Percentiles rank a stretch among this genome's conserved stretches.
Conservation (phyloP, 1,139 yeast species). For the Saccharomycopsis crataegensis region DNA sequence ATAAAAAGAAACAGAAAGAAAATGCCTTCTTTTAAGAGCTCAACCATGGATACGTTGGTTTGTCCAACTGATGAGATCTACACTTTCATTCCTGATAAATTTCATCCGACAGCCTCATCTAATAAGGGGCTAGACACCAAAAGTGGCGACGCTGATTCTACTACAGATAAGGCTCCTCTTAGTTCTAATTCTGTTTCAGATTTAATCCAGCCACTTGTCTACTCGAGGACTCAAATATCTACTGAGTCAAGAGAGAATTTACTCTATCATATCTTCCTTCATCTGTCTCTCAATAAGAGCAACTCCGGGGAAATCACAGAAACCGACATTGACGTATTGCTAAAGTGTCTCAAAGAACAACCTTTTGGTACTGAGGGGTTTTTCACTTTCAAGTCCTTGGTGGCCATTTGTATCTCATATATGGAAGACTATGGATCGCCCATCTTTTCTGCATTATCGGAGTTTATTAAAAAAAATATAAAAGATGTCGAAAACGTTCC, state of each 20-base stretch:
- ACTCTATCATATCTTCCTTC: constrained; percentile 1
- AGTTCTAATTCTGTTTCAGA: background rate
- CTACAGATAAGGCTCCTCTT: background rate
- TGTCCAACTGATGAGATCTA: constrained; percentile 8
- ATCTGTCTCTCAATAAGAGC: background rate
- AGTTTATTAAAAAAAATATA: background rate
- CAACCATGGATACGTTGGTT: background rate
- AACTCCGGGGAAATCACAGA: background rate
- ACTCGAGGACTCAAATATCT: constrained; percentile 9
- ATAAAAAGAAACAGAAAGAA: background rate
- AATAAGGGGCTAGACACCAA: too few species aligned
- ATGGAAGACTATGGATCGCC: constrained; percentile 7
- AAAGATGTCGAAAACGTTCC: background rate
- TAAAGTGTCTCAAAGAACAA: constrained; percentile 4
- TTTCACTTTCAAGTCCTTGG: constrained; percentile 12
- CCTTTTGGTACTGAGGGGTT: constrained; percentile 8
- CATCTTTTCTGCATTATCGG: background rate
- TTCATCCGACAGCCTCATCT: too few species aligned
- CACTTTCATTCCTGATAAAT: constrained; percentile 3
- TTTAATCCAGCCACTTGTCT: background rate
- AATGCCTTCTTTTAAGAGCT: constrained; percentile 6
- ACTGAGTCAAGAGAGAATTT: constrained; percentile 9
- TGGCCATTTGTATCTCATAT: constrained; percentile 1
- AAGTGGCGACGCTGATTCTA: too few species aligned
- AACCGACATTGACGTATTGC: background rate